Percentiles rank a stretch among this genome's conserved stretches.
These are phyloP conservation scores for Chimonanthus salicifolius DNA, from an alignment of 164 flowering plant species.

Conservation along the genomic window DNA sequence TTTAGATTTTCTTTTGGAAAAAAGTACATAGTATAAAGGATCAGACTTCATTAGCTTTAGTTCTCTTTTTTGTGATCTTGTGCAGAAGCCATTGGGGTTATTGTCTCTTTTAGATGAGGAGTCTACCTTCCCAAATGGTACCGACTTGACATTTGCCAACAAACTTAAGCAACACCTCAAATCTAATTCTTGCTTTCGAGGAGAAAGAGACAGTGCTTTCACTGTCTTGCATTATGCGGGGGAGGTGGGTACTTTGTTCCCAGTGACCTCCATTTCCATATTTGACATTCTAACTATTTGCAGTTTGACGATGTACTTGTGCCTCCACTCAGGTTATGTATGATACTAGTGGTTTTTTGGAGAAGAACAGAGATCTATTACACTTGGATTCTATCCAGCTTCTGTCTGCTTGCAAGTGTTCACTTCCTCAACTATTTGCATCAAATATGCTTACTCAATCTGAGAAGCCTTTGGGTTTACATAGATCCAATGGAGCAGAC, in stretches of 20 bases:
- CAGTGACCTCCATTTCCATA: not conserved
- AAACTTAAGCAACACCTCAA: constrained; percentile 91
- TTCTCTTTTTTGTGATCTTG: not conserved
- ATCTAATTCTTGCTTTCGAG: constrained; percentile 73
- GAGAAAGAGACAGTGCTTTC: constrained; percentile 79
- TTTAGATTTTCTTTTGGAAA: not conserved
- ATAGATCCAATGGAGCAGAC: constrained; percentile 92
- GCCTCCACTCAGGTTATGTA: constrained; percentile 64
- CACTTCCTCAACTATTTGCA: constrained; percentile 92
- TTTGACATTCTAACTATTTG: constrained; percentile 1
- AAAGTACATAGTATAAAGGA: not conserved
- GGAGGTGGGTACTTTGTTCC: constrained; percentile 48
- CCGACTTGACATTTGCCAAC: constrained; percentile 88
- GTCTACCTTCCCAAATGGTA: constrained; percentile 98
- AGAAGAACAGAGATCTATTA: constrained; percentile 90
- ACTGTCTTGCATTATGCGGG: constrained; percentile 87
- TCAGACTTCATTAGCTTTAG: constrained; percentile 1
- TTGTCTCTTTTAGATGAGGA: constrained; percentile 91
- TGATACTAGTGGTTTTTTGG: constrained; percentile 89
- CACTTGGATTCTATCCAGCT: constrained; percentile 87
- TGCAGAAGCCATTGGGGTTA: constrained; percentile 94
- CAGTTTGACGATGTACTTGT: constrained; percentile 2
- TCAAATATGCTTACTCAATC: constrained; percentile 74
- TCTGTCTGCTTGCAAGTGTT: constrained; percentile 72
- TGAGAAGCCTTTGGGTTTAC: constrained; percentile 66